Base-by-base conservation (phyloP, 306 rosid genomes). In the Urtica urens region DNA sequence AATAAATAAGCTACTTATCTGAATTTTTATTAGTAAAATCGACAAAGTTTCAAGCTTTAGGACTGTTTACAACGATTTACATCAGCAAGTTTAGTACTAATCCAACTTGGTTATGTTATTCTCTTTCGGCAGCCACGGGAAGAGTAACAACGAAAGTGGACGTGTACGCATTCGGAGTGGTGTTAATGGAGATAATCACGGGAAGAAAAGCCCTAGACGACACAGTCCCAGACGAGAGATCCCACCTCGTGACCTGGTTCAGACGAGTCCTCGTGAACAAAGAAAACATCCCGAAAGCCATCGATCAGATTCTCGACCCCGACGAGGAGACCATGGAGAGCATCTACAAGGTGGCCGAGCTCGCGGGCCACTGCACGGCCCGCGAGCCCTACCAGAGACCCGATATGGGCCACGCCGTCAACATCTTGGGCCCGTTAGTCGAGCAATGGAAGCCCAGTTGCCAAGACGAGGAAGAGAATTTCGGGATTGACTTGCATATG, bases 141-240 rank as follows among this genome's bases (percentile, higher is more conserved):
- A 79, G 93, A 66, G 95, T 88, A 38, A 83, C 96, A 2, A 88
- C 95, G 17, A 88, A 88, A 71, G 96, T 88, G 33, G 96, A 88
- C 38, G 93, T 88, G 3, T 88, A 78, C 6, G 94, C 95, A 24
- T 88, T 78, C 33, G 95, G 96, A 31, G 95, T 88, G 49, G 83
- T 88, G 40, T 58, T 88, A 60, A 88, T 83, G 96, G 93, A 88
- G 51, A 38, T 88, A 38, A 58, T 88, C 46, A 83, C 82, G 0
- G 96, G 96, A 31, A 76, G 88, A 63, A 83, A 50, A 60, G 93
- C 94, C 4, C 63, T 88, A 41, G 95, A 88, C 25, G 83, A 81
- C 64, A 55, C 69, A 22, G 39, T 76, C 70, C 93, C 95, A 0
- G 94, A 81, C 45, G 95, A 88, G 65, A 72, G 72, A 59, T 60